These are phyloP conservation scores for Plasmodium inui DNA, from an alignment of 169 alveolate species.

Conservation along the genomic window DNA sequence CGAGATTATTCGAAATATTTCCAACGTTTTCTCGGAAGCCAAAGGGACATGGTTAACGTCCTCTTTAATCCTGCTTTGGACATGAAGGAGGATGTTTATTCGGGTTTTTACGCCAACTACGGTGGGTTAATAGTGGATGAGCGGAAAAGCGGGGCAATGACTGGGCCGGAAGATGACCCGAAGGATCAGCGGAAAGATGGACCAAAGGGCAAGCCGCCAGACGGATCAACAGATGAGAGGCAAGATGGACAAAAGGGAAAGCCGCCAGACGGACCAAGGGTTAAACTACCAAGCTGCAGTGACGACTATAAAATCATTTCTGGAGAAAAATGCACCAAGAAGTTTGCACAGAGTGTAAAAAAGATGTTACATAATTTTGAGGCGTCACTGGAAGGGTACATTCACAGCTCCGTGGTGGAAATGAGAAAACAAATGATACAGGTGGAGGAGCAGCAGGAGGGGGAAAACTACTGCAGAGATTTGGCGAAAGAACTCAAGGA, in stretches of 20 bases:
- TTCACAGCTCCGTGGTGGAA: slow-evolving; percentile 5
- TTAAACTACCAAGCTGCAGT: background rate
- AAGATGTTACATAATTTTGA: background rate
- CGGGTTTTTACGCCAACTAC: background rate
- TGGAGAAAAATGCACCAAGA: background rate
- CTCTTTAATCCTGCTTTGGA: slow-evolving; percentile 12
- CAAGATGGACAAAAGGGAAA: background rate
- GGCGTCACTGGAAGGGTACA: background rate
- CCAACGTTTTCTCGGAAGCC: background rate
- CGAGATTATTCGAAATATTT: slow-evolving; percentile 4
- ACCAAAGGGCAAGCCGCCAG: background rate
- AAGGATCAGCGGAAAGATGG: no score
- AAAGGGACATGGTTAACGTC: background rate
- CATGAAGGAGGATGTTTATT: slow-evolving; percentile 4
- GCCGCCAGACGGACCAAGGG: background rate
- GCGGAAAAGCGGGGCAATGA: background rate
- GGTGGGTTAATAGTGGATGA: background rate
- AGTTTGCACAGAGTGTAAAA: background rate
- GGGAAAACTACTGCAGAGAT: slow-evolving; percentile 20
- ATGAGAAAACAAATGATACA: background rate
- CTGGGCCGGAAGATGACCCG: no score
- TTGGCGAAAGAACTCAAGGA: background rate
- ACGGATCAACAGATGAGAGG: no score
- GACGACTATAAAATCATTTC: background rate
- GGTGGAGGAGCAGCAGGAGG: slow-evolving; percentile 3